These are phyloP conservation scores for Sporothrix inflata DNA, from an alignment of 2,329 filamentous ascomycete species.

Conservation along the genomic window DNA sequence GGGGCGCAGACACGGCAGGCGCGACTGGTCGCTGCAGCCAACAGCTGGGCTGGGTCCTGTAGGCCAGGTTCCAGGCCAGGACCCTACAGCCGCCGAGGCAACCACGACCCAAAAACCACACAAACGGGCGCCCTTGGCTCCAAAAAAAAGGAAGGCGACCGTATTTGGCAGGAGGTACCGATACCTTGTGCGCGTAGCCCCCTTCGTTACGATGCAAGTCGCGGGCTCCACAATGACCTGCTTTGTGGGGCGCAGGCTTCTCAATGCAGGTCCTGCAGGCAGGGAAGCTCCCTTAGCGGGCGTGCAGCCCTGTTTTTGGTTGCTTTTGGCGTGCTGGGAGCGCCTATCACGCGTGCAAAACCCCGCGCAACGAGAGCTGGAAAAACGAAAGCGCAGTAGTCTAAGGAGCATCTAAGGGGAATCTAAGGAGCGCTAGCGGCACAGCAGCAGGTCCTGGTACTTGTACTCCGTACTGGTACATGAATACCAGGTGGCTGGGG, in stretches of 20 bases:
- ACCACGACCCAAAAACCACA: slow-evolving; percentile 9
- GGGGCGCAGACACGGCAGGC: slow-evolving; percentile 20
- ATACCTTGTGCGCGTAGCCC: slow-evolving; percentile 6
- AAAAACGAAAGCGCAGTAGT: not conserved
- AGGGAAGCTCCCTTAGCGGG: slow-evolving; percentile 10
- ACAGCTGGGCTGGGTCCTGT: too few species aligned
- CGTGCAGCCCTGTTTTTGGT: slow-evolving; percentile 7
- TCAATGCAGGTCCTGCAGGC: slow-evolving; percentile 22
- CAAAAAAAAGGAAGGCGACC: not conserved
- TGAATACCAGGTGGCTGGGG: slow-evolving; percentile 10
- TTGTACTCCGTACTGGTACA: not conserved
- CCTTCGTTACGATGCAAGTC: not conserved
- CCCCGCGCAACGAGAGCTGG: slow-evolving; percentile 7
- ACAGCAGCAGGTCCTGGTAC: slow-evolving; percentile 9
- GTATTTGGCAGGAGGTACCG: slow-evolving; percentile 14
- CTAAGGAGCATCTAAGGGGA: not conserved
- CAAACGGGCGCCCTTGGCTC: too few species aligned
- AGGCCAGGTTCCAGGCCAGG: not conserved
- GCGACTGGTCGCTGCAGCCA: too few species aligned
- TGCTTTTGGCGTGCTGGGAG: not conserved
- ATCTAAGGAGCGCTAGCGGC: slow-evolving; percentile 7
- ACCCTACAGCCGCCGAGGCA: slow-evolving; percentile 24
- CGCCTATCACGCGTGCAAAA: not conserved
- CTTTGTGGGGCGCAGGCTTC: slow-evolving; percentile 4
- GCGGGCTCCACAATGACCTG: not conserved